Evolutionary conservation across 108 stramenopile species (phyloP), one percentile per base, ranked within the genome.

Genomic region (Parmales sp.): DNA sequence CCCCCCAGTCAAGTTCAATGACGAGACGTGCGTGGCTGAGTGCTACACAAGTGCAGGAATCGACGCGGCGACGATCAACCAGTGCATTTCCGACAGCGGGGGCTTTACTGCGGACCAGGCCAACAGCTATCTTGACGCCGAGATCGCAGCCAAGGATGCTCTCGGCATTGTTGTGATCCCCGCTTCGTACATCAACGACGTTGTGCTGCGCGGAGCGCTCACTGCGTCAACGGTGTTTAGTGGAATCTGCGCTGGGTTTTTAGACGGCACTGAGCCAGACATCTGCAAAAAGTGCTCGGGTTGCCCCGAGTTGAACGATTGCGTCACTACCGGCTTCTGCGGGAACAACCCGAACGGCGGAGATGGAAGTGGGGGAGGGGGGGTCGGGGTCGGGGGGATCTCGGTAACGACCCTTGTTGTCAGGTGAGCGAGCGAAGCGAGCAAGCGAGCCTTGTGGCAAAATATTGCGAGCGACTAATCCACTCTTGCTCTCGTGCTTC

Each of bases 171-270:
- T 90, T 75, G 76, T 93, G 36, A 45, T 91, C 19, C 92, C 92
- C 19, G 74, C 89, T 9, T 73, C 87, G 46, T 91, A 80, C 75
- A 90, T 97, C 43, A 97, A 97, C 72, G 74, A 81, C 39, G 90
- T 88, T 9, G 78, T 87, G 28, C 86, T 94, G 51, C 85, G 90
- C 20, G 95, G 95, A 13, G 78, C 78, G 22, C 67, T 94, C 51
- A 74, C 75, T 44, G 65, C 80, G 23, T 66, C 74, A 0, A 80
- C 76, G n/a, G 88, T 92, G 19, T 91, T 97, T 36, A 81, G 81
- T 45, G 91, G 94, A 22, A 89, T 97, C 64, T 97, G 95, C 74
- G 84, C 93, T 0, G 92, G 89, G 60, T 96, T 79, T 72, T 66
- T 74, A n/a, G 66, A 77, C 8, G 92, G 91, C 39, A 87, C 91